These are phyloP conservation scores for Tanacetum coccineum DNA, from an alignment of 129 eudicot genomes.

Conservation along the genomic window DNA sequence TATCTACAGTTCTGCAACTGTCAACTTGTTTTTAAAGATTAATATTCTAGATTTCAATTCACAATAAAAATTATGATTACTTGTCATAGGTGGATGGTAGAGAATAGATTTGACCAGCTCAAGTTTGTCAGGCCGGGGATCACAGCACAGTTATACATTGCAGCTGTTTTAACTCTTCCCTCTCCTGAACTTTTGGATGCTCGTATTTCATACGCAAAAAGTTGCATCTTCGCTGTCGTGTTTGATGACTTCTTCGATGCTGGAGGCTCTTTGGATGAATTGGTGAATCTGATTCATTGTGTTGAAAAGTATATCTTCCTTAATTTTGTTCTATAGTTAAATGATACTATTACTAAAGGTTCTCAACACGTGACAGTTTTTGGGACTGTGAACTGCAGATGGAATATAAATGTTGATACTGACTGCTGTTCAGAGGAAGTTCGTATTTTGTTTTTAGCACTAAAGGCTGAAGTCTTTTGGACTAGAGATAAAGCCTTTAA, in stretches of 20 bases:
- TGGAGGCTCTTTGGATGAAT: slow-evolving; percentile 18
- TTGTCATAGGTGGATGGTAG: slow-evolving; percentile 55
- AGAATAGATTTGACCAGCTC: slow-evolving; percentile 55
- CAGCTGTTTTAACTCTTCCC: slow-evolving; percentile 50
- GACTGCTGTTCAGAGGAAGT: slow-evolving; percentile 6
- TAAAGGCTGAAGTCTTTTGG: slow-evolving; percentile 25
- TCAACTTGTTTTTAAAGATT: no score
- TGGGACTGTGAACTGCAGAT: slow-evolving; percentile 17
- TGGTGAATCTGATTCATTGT: slow-evolving; percentile 8
- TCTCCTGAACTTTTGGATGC: slow-evolving; percentile 67
- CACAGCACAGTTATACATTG: slow-evolving; percentile 55
- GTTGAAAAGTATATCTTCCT: slow-evolving; percentile 24
- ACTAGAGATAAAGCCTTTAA: slow-evolving; percentile 47
- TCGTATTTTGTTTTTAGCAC: slow-evolving; percentile 2
- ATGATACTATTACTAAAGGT: neutral
- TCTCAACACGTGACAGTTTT: neutral
- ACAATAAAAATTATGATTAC: neutral
- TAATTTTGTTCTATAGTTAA: neutral
- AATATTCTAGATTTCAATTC: no score
- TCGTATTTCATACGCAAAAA: slow-evolving; percentile 75
- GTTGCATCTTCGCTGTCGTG: slow-evolving; percentile 45
- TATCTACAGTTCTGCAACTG: neutral
- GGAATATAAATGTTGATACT: slow-evolving; percentile 8
- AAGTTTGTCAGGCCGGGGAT: slow-evolving; percentile 54
- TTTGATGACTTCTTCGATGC: slow-evolving; percentile 77